These are phyloP conservation scores for Sugiyamaella valdiviana DNA, from an alignment of 805 yeast species.

Conservation along the genomic window DNA sequence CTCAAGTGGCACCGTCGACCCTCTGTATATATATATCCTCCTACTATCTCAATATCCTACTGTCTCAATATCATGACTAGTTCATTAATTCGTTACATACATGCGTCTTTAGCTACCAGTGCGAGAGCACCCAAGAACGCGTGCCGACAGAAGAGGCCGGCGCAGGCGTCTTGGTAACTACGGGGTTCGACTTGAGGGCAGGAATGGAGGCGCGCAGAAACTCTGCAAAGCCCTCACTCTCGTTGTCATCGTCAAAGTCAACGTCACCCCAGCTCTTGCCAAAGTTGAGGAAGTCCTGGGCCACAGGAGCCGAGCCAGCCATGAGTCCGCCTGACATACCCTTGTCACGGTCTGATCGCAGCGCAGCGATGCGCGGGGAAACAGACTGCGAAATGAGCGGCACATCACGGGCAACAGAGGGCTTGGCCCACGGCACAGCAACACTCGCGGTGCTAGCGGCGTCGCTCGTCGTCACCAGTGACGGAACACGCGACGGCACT, in stretches of 20 bases:
- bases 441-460: neutral
- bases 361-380: neutral
- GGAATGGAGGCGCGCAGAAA: constrained; percentile 1
- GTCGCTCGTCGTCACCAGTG: constrained; percentile 6
- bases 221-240: constrained; percentile 10
- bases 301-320: constrained; percentile 17
- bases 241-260: constrained; percentile 25
- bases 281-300: constrained; percentile 23
- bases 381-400: neutral
- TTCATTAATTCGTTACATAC: neutral
- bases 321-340: constrained; percentile 1
- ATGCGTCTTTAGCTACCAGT: neutral
- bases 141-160: neutral
- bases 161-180: neutral
- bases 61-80: neutral
- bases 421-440: neutral
- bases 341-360: neutral
- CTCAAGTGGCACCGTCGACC: neutral
- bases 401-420: neutral
- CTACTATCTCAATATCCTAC: neutral
- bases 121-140: constrained; percentile 1
- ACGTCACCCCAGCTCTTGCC: constrained; percentile 29
- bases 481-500: constrained; percentile 23
- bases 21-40: neutral
- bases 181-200: neutral